Evolutionary conservation across 75 land plant species (phyloP).

Genomic region (Selaginella tamariscina): DNA sequence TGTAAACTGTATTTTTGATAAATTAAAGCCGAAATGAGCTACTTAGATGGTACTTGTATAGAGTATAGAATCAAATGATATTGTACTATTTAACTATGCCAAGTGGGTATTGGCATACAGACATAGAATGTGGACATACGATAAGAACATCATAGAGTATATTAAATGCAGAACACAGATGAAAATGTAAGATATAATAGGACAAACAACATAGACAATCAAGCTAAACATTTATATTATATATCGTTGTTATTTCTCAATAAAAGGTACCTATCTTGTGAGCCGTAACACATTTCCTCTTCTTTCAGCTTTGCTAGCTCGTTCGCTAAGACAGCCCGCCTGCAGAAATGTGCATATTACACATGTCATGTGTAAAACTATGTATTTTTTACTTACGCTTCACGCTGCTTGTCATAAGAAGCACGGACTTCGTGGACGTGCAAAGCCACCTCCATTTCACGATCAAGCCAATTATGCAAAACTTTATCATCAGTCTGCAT

Average conservation of each 20-base stretch:
- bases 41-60: too few relatives aligned
- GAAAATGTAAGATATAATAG: too few relatives aligned
- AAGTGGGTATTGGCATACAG: too few relatives aligned
- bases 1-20: too few relatives aligned
- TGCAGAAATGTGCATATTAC: conserved; percentile 16
- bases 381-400: conserved; percentile 51
- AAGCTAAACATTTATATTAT: background rate
- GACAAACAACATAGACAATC: too few relatives aligned
- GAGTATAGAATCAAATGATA: too few relatives aligned
- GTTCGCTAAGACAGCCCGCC: conserved; percentile 74
- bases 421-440: conserved; percentile 93
- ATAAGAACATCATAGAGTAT: too few relatives aligned
- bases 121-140: too few relatives aligned
- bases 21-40: too few relatives aligned
- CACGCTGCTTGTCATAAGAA: conserved; percentile 88
- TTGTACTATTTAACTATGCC: too few relatives aligned
- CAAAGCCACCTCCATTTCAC: conserved; percentile 88
- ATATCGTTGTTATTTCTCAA: too few relatives aligned
- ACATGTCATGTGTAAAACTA: background rate
- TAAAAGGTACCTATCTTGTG: background rate
- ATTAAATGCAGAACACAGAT: too few relatives aligned
- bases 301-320: conserved; percentile 60
- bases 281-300: conserved; percentile 29
- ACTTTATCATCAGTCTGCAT: conserved; percentile 67
- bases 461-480: conserved; percentile 79